phyloP scores from a whole-genome alignment of 177 flowering plant genomes.

The Vitis hybrid region DNA sequence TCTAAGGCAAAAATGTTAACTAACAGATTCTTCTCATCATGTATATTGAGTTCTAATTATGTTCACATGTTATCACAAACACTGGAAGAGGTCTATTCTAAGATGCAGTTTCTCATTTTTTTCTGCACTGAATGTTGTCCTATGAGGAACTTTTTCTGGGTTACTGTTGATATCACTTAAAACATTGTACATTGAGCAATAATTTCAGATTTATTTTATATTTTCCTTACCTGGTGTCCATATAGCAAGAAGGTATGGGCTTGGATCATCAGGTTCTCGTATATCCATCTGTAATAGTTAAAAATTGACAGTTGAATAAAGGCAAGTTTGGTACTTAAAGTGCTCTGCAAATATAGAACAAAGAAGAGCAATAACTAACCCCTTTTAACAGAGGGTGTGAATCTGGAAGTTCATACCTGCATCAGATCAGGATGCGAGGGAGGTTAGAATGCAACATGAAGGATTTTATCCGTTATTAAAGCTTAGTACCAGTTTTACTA shows the following conservation, averaged over 20 bases:
- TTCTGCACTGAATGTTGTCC: no score
- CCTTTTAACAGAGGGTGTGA: constrained; percentile 70
- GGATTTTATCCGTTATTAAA: no score
- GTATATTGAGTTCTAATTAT: no score
- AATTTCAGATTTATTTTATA: background rate
- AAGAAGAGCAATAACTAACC: constrained; percentile 40
- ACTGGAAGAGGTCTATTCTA: no score
- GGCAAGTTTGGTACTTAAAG: background rate
- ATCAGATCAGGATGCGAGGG: constrained; percentile 16
- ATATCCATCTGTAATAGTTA: constrained; percentile 47
- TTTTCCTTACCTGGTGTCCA: constrained; percentile 64
- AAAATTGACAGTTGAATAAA: background rate
- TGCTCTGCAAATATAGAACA: background rate
- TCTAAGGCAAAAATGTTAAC: no score
- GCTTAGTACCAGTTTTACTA: no score
- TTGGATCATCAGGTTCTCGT: constrained; percentile 70
- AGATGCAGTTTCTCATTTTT: no score
- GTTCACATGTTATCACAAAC: no score
- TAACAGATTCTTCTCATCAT: background rate
- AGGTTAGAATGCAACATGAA: constrained; percentile 5
- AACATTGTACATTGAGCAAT: background rate
- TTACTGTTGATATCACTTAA: background rate
- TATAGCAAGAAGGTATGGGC: constrained; percentile 75
- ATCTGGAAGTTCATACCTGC: constrained; percentile 98
- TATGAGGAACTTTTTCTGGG: background rate